Conservation (phyloP, 768 basidiomycete species). For the Mycena olivaceomarginata region DNA sequence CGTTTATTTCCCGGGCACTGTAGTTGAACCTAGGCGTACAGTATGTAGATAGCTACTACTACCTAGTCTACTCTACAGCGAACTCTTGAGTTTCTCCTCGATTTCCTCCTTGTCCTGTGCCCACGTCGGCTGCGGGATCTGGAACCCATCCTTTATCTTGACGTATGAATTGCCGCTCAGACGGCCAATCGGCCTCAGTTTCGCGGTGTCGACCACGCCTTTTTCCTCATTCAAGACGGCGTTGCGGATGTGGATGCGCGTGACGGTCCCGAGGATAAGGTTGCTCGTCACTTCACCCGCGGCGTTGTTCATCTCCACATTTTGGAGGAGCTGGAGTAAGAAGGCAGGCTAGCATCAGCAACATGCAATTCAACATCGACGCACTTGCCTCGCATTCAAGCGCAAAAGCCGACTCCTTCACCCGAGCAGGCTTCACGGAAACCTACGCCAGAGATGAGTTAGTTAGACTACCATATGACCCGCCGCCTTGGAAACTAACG, state of each 20-base stretch:
- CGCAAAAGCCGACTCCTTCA: conserved; percentile 78
- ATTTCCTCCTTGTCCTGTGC: conserved; percentile 70
- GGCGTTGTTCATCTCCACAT: conserved; percentile 64
- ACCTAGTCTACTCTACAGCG: not conserved
- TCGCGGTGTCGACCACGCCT: conserved; percentile 67
- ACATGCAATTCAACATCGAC: not conserved
- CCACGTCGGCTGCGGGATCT: conserved; percentile 74
- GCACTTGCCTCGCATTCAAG: conserved; percentile 73
- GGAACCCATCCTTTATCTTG: conserved; percentile 66
- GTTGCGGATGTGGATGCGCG: conserved; percentile 75
- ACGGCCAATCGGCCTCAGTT: conserved; percentile 68
- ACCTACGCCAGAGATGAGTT: conserved; percentile 53
- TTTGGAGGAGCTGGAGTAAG: conserved; percentile 61
- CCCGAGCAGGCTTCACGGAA: conserved; percentile 71
- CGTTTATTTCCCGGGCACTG: conserved; percentile 33
- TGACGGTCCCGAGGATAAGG: conserved; percentile 72
- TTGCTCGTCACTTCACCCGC: conserved; percentile 58
- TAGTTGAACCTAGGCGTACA: conserved; percentile 6
- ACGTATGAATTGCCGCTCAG: conserved; percentile 73
- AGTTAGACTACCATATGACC: conserved; percentile 3
- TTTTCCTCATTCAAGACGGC: conserved; percentile 64
- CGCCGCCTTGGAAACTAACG: conserved; percentile 59
- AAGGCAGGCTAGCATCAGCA: conserved; percentile 50
- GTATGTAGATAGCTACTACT: too few species aligned
- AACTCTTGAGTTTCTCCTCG: conserved; percentile 64